Evolutionary conservation across 1,284 basidiomycete species (phyloP), one percentile per base, ranked within the genome.

Genomic region (Somion occarium): DNA sequence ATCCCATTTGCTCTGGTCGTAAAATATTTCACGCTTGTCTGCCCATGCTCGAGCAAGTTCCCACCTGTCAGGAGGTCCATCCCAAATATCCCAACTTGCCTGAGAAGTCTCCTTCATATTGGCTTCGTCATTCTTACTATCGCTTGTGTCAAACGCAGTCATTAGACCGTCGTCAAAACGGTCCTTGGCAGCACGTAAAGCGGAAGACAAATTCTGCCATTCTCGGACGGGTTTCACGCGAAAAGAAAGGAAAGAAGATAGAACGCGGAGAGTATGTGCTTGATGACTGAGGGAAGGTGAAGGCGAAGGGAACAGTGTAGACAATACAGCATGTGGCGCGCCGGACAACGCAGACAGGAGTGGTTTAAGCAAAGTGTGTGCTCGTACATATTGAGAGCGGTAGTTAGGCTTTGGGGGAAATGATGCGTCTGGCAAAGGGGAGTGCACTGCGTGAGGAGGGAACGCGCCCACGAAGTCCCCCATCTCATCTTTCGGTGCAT

Each of bases 1-100:
- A 59, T 89, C 80, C 84, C 91, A 95, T 46, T 78, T 75, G 2
- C 78, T 82, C 52, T 83, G 80, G 61, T 92, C 87, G 66, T 95
- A 97, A 62, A 98, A 93, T n/a, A 97, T 83, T 64, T 95, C 92
- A 25, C 88, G 73, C 70, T 96, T 96, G 69, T 98, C 94, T 1
- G 91, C 84, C 90, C 95, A 98, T 18, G 93, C 85, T 50, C 89
- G 82, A 0, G 90, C 91, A 73, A 93, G 83, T 65, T 95, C 93
- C 92, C 92, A 95, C 54, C 91, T 89, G n/a, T 72, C 62, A 38
- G 62, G 56, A 7, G 58, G 53, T 20, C 61, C 52, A 59, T 51
- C 68, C 72, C 60, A 91, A 0, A 96, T 80, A 57, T 87, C 82
- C 93, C 92, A 97, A 59, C 89, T 87, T 0, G 90, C 83, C 47